phyloP scores from a whole-genome alignment of 208 protist species.

The Acanthamoeba divionensis region DNA sequence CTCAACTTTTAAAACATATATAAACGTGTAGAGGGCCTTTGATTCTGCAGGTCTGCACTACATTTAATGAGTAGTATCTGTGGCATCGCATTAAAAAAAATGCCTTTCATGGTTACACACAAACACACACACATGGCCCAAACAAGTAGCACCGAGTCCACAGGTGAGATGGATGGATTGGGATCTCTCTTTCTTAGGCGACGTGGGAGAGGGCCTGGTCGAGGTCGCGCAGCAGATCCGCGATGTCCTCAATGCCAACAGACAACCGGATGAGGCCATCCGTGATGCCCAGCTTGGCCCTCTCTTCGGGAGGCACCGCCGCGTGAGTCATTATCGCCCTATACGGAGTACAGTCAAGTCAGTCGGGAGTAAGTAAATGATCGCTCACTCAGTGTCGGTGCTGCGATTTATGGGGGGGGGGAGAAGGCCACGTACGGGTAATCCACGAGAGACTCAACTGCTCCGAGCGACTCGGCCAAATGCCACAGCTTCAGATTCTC shows the following conservation, averaged over 20 bases:
- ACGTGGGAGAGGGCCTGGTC: constrained; percentile 80
- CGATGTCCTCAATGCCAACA: constrained; percentile 91
- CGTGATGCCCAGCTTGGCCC: constrained; percentile 84
- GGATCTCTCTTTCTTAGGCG: no score
- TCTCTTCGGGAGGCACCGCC: constrained; percentile 88
- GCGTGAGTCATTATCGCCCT: constrained; percentile 91
- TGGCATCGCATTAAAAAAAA: no score
- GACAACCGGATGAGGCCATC: constrained; percentile 87
- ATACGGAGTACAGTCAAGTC: not conserved
- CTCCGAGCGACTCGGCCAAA: constrained; percentile 91
- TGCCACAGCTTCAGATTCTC: constrained; percentile 86
- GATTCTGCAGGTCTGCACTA: no score
- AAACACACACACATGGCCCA: no score
- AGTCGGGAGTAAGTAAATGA: not conserved
- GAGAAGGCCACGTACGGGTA: constrained; percentile 74
- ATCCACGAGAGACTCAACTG: constrained; percentile 90
- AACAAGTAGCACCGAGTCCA: no score
- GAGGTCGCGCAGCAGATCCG: constrained; percentile 90
- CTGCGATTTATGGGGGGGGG: no score
- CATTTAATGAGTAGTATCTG: no score
- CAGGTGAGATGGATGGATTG: no score
- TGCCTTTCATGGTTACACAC: no score
- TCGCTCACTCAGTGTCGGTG: no score
- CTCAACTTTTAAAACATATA: no score
- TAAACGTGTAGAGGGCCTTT: no score